A percentile compares a stretch with the other conserved stretches of the same genome.
Evolutionary conservation across 1,284 basidiomycete genomes (phyloP).

Genomic region (Ganoderma meredithae): DNA sequence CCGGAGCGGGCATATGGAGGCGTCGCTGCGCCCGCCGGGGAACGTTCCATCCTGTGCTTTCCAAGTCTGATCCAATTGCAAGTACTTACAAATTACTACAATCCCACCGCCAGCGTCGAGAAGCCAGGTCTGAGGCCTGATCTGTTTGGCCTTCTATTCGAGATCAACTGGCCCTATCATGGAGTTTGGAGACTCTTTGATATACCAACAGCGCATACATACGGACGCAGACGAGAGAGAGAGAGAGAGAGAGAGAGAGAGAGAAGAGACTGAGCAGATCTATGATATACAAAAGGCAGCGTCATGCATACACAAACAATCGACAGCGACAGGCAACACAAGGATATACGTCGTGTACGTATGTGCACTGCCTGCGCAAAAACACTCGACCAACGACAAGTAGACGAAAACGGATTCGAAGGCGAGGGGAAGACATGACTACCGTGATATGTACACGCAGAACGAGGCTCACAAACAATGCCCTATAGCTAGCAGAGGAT

Average conservation of each 20-base stretch:
- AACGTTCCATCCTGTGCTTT: neutral
- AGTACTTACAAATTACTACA: too few relatives aligned
- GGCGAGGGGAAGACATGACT: neutral
- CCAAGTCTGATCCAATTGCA: neutral
- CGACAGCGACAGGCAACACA: slow-evolving; percentile 1
- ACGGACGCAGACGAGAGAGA: neutral
- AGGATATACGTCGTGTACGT: neutral
- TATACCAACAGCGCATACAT: too few relatives aligned
- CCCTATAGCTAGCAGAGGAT: slow-evolving; percentile 11
- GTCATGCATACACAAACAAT: neutral
- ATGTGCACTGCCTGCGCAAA: neutral
- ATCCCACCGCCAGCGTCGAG: too few relatives aligned
- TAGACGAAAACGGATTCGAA: neutral
- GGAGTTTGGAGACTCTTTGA: too few relatives aligned
- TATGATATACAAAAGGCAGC: neutral
- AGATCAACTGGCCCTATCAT: too few relatives aligned
- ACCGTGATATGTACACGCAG: neutral
- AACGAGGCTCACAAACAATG: neutral
- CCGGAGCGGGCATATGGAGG: neutral
- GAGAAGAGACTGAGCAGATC: neutral
- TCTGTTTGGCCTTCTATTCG: too few relatives aligned
- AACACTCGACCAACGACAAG: neutral
- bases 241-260: neutral
- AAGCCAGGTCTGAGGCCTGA: too few relatives aligned
- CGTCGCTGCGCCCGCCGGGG: neutral